Conservation (phyloP, 331 rosid genomes). For the Cydonia oblonga region DNA sequence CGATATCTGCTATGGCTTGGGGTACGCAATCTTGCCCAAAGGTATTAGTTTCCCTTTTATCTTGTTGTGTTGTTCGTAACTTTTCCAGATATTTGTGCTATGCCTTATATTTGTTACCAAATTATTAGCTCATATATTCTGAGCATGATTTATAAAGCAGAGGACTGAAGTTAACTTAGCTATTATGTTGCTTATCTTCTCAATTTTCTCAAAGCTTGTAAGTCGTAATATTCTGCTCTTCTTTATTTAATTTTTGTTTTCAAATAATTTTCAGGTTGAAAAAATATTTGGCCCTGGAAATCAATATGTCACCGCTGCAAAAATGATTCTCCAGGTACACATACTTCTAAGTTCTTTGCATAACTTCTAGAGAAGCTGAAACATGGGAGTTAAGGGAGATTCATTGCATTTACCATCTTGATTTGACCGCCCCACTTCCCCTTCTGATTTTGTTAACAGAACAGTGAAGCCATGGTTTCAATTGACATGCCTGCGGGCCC, state of each 20-base stretch:
- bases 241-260: background rate
- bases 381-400: background rate
- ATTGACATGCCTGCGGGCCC: conserved; percentile 99
- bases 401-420: background rate
- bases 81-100: background rate
- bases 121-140: background rate
- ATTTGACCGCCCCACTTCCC: too few species aligned
- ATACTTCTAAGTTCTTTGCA: background rate
- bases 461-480: conserved; percentile 95
- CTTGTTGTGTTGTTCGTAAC: background rate
- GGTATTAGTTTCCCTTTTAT: conserved; percentile 31
- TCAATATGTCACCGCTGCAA: conserved; percentile 97
- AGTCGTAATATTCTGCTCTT: background rate
- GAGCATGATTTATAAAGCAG: background rate
- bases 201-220: background rate
- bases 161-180: background rate
- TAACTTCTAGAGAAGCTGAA: background rate
- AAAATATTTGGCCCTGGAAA: conserved; percentile 95
- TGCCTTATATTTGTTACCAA: background rate
- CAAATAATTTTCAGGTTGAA: conserved; percentile 52
- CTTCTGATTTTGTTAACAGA: conserved; percentile 25
- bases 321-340: conserved; percentile 91
- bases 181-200: background rate
- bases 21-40: conserved; percentile 95
- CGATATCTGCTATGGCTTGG: conserved; percentile 97